Evolutionary conservation across 1,284 basidiomycete genomes (phyloP).

Genomic region (Golubevia sp.): DNA sequence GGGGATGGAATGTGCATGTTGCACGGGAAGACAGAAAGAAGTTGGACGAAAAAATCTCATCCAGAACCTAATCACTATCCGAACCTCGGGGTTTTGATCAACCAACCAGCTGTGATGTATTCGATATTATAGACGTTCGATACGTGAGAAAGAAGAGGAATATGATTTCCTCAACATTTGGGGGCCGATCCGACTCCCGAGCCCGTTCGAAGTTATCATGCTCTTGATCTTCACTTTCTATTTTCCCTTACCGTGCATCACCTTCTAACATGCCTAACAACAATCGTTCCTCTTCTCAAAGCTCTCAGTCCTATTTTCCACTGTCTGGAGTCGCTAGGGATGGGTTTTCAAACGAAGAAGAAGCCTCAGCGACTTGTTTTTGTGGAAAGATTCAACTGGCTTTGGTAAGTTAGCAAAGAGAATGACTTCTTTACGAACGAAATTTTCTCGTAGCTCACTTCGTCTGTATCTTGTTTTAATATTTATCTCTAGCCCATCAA

Average conservation of each 20-base stretch:
- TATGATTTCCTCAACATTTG: background rate
- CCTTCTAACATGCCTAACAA: background rate
- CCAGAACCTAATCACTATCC: background rate
- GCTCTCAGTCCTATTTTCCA: slow-evolving; percentile 19
- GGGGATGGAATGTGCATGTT: background rate
- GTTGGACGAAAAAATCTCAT: slow-evolving; percentile 1
- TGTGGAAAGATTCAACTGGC: slow-evolving; percentile 59
- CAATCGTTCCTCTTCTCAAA: slow-evolving; percentile 1
- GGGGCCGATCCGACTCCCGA: background rate
- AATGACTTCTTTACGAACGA: background rate
- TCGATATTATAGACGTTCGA: background rate
- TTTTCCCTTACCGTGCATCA: background rate
- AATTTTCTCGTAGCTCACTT: background rate
- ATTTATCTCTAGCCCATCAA: slow-evolving; percentile 32
- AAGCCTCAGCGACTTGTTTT: slow-evolving; percentile 60
- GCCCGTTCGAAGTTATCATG: background rate
- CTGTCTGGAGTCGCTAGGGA: slow-evolving; percentile 27
- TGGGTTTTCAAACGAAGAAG: slow-evolving; percentile 48
- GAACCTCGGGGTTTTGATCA: background rate
- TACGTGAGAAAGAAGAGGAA: background rate
- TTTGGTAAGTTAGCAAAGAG: slow-evolving; percentile 33
- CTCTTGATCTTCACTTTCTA: background rate
- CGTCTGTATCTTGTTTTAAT: background rate
- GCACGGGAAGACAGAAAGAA: background rate
- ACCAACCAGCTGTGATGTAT: background rate